A percentile compares a stretch with the other conserved stretches of the same genome.
These are phyloP conservation scores for Baffinella frigidus DNA, from an alignment of 208 protist genomes.

Conservation along the genomic window DNA sequence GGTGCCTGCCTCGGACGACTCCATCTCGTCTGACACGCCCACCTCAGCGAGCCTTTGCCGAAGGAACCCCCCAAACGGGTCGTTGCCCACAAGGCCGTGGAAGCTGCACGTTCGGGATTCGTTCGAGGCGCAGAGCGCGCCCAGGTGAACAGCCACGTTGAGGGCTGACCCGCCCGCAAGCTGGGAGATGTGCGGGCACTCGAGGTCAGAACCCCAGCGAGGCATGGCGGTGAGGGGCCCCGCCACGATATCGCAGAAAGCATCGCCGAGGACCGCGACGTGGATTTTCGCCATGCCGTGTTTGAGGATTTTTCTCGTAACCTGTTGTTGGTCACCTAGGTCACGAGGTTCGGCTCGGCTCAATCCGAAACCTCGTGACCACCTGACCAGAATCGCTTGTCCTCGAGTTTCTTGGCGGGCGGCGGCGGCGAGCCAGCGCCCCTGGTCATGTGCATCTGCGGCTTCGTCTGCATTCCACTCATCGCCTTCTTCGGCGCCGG, in stretches of 20 bases:
- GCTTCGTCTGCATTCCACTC: too few relatives aligned
- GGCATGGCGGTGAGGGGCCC: neutral
- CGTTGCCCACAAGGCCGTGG: slow-evolving; percentile 5
- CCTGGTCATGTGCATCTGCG: too few relatives aligned
- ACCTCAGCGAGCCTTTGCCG: neutral
- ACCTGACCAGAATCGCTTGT: too few relatives aligned
- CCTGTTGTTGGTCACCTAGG: too few relatives aligned
- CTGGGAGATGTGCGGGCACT: neutral
- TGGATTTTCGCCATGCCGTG: too few relatives aligned
- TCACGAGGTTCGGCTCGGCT: too few relatives aligned
- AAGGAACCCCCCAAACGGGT: neutral
- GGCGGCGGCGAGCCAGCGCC: too few relatives aligned
- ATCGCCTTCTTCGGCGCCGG: too few relatives aligned
- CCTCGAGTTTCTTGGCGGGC: too few relatives aligned
- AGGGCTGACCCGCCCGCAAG: neutral
- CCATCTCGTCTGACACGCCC: neutral
- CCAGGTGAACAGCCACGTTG: neutral
- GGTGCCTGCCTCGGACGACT: neutral
- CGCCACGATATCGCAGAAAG: neutral
- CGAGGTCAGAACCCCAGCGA: neutral
- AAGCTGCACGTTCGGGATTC: neutral
- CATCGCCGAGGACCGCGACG: slow-evolving; percentile 1
- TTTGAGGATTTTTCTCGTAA: too few relatives aligned
- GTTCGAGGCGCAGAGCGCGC: neutral
- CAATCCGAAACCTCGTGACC: too few relatives aligned